A percentile compares a stretch with the other conserved stretches of the same genome.
Conservation (phyloP, 805 yeast species). For the Metschnikowia dekortorum region DNA sequence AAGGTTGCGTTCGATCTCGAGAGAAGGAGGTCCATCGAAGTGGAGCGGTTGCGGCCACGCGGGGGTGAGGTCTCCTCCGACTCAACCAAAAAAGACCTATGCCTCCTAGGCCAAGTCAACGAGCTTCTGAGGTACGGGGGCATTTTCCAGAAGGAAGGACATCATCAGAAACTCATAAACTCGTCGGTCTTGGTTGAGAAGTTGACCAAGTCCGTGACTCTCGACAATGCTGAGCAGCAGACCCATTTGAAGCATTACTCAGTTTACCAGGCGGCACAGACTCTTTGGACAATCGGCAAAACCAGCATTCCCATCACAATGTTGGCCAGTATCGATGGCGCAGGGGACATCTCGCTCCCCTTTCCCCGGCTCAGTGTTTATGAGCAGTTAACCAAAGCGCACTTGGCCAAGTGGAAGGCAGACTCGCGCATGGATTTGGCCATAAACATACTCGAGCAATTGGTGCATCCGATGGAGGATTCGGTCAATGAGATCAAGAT, state of each 20-base stretch:
- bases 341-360: slow-evolving; percentile 14
- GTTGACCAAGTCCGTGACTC: slow-evolving; percentile 20
- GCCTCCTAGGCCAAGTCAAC: slow-evolving; percentile 23
- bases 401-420: slow-evolving; percentile 66
- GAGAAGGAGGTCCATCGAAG: not conserved
- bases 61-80: no score
- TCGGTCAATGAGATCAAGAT: slow-evolving; percentile 12
- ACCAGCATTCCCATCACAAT: slow-evolving; percentile 53
- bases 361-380: slow-evolving; percentile 18
- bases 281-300: slow-evolving; percentile 64
- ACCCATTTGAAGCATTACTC: slow-evolving; percentile 12
- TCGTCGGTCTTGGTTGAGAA: slow-evolving; percentile 44
- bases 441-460: slow-evolving; percentile 49
- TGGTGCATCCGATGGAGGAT: slow-evolving; percentile 46
- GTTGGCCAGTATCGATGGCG: slow-evolving; percentile 28
- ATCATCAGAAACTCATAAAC: slow-evolving; percentile 49
- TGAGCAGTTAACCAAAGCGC: slow-evolving; percentile 26
- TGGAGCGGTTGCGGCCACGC: not conserved
- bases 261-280: slow-evolving; percentile 46
- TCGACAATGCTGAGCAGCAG: slow-evolving; percentile 8
- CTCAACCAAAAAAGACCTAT: not conserved
- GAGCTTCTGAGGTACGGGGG: slow-evolving; percentile 44
- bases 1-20: slow-evolving; percentile 32
- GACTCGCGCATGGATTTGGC: slow-evolving; percentile 68
- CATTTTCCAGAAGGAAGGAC: slow-evolving; percentile 31